phyloP scores from a whole-genome alignment of 345 rosid species.

The Aquilaria malaccensis region DNA sequence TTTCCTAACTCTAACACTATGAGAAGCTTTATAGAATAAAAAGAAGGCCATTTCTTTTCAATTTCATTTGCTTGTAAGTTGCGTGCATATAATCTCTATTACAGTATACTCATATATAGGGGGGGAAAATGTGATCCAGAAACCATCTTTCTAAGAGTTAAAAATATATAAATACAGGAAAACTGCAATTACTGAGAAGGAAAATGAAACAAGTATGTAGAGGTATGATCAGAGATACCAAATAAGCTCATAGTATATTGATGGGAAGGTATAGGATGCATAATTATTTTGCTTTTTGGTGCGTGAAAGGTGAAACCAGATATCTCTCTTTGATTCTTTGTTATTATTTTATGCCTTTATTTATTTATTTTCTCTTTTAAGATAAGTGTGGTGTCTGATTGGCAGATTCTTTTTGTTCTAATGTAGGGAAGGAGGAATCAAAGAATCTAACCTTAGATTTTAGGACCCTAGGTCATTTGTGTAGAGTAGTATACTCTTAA shows the following conservation, averaged over 20 bases:
- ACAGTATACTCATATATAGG: too few species aligned
- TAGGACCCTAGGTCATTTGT: conserved; percentile 16
- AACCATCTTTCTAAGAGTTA: too few species aligned
- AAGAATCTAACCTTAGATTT: conserved; percentile 64
- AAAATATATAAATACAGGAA: too few species aligned
- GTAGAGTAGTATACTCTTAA: too few species aligned
- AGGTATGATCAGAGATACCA: too few species aligned
- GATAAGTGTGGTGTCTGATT: conserved; percentile 33
- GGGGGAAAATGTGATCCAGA: too few species aligned
- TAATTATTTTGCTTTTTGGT: conserved; percentile 18
- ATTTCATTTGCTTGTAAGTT: too few species aligned
- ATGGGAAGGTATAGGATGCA: conserved; percentile 27
- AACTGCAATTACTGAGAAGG: too few species aligned
- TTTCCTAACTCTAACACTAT: conserved; percentile 23
- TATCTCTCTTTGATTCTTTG: conserved; percentile 10
- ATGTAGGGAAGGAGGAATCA: conserved; percentile 61
- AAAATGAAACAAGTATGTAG: too few species aligned
- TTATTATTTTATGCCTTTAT: conserved; percentile 9
- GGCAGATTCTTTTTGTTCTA: conserved; percentile 76
- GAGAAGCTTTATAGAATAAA: conserved; percentile 19
- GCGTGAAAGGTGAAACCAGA: conserved; percentile 28
- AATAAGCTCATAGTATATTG: neutral
- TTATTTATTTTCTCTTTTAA: conserved; percentile 11
- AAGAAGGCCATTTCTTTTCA: neutral
- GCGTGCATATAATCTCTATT: too few species aligned